Base-by-base conservation (phyloP, 1,284 basidiomycete species). In the Caloboletus inedulis region DNA sequence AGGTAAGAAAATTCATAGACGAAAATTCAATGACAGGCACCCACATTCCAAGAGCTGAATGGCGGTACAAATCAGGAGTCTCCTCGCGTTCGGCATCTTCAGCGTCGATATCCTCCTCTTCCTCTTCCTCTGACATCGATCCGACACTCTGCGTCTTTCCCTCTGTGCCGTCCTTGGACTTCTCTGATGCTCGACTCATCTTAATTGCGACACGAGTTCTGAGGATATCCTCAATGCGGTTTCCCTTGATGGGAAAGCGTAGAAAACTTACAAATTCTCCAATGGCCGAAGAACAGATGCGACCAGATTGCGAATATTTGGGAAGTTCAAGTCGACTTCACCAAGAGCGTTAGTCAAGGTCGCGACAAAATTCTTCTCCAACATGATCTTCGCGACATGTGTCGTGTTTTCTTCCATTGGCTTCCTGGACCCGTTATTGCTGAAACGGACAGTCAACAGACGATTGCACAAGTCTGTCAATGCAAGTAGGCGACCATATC, bases 151-250 rank as follows among this genome's bases (percentile, higher is more conserved):
- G 79, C 37, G 78, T 73, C 55, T 81, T 82, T 19, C 75, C 76
- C 25, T 77, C 79, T 3, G 70, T 57, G 18, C 73, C 68, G 16
- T 84, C 82, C 65, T 90, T 91, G 51, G 70, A 74, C 70, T 89
- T 92, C 55, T 84, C 83, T 4, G 85, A 82, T 10, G 83, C 77
- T 51, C 87, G 84, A 53, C 93, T 96, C 91, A 98, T 96, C 72
- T 97, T 98, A 73, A 96, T 98, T 12, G 97, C 94, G 52, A 96
- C 81, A 69, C 96, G 97, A 18, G 97, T 93, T 41, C 92, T 94
- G 55, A 40, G 51, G 12, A 39, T 18, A 27, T 25, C 16, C 3
- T 70, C 23, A 60, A 41, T 16, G 18, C 36, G 4, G 40, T 23
- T 19, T 31, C n/a, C 19, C 6, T 21, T 25, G 12, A 33, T 1